Conservation (phyloP, 768 basidiomycete species). For the Kwoniella sp. region DNA sequence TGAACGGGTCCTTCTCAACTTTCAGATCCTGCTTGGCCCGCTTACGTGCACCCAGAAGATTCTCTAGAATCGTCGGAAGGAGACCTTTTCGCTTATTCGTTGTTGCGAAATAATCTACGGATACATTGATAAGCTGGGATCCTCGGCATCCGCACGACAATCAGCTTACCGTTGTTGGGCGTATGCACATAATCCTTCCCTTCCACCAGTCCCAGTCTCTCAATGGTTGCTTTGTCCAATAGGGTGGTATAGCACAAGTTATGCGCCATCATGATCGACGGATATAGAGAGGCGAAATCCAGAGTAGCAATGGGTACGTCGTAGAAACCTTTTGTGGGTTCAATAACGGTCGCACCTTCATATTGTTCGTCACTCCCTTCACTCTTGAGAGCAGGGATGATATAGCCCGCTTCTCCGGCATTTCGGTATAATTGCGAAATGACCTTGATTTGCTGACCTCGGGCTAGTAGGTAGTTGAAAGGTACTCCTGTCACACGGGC, state of each 20-base stretch:
- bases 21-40: slow-evolving; percentile 93
- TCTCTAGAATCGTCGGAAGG: slow-evolving; percentile 87
- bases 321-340: slow-evolving; percentile 93
- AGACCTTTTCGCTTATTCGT: slow-evolving; percentile 77
- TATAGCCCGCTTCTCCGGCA: slow-evolving; percentile 86
- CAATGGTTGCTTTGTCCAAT: slow-evolving; percentile 76
- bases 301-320: slow-evolving; percentile 95
- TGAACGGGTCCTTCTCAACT: slow-evolving; percentile 95
- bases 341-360: slow-evolving; percentile 98
- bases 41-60: slow-evolving; percentile 89
- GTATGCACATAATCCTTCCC: slow-evolving; percentile 91
- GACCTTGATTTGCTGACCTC: slow-evolving; percentile 98
- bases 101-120: slow-evolving; percentile 79
- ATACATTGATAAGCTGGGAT: neutral
- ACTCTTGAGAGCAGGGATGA: slow-evolving; percentile 79
- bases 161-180: slow-evolving; percentile 80
- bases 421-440: slow-evolving; percentile 92
- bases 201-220: slow-evolving; percentile 73
- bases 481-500: slow-evolving; percentile 99
- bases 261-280: slow-evolving; percentile 99
- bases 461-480: slow-evolving; percentile 89
- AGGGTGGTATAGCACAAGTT: slow-evolving; percentile 97
- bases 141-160: neutral
- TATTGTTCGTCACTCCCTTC: slow-evolving; percentile 96
- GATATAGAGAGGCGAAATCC: slow-evolving; percentile 97